Evolutionary conservation across 129 eudicot species (phyloP), one percentile per base, ranked within the genome.

Genomic region (Helianthus tuberosus): DNA sequence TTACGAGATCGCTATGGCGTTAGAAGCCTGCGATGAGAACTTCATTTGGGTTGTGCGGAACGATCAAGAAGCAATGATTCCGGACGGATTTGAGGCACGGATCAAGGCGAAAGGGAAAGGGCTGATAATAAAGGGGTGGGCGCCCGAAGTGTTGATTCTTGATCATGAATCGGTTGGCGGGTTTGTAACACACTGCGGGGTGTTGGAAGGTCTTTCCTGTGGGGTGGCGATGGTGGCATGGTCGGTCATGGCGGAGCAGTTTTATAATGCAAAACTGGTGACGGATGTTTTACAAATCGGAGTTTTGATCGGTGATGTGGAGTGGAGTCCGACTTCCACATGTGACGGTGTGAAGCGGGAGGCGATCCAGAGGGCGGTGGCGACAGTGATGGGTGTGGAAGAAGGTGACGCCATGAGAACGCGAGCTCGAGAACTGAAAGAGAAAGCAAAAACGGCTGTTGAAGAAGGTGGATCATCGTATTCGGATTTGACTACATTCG

Each of bases 151-250:
- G 60, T 32, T 81, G 87, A 88, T 88, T 75, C 85, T 86, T 5
- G 81, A 79, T 1, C 88, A 88, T 50, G 77, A 57, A 7, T 59
- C 90, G 6, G 68, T 83, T 0, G 95, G 95, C 0, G 82, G 81
- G 5, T 88, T 88, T 48, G 58, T 88, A 80, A 85, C 93, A 1
- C 93, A 88, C 38, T 85, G 88, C 1, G 88, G 93, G 60, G 59
- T 57, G 39, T 60, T 85, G 46, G 95, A 85, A 83, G 90, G 85
- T 5, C 41, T 86, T n/a, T 44, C 64, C 1, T 69, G 85, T 2
- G 95, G 89, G 36, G 87, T 89, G 64, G 87, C 85, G 2, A 81
- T 89, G 91, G 91, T 84, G 66, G 73, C 89, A 0, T 89, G 91
- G 91, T 91, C 89, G 1, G 60, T 77, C 0, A 78, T 76, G 50